Evolutionary conservation across 441 rosid species (phyloP), one percentile per base, ranked within the genome.

Genomic region (Corymbia citriodora): DNA sequence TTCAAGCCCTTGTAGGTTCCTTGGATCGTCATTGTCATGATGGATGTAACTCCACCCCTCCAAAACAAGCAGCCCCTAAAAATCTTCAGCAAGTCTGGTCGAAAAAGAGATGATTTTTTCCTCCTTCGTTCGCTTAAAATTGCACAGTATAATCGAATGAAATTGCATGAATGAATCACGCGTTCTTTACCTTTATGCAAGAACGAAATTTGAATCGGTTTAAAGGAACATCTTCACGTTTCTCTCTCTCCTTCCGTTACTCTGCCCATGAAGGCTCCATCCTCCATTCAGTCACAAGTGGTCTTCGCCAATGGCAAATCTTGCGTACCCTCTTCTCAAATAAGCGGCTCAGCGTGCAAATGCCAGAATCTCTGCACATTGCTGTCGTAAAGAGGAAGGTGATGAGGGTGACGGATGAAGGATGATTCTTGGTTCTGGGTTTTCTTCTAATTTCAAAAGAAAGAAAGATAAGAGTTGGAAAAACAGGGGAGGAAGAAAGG

Each of bases 1-100:
- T 87, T 90, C 74, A 90, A 68, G 87, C 91, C 63, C 55, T 90
- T 90, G 91, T 48, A 90, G 40, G 87, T 40, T 88, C 91, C 91
- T 70, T 90, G 87, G 70, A 90, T 90, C 89, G 74, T 90, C 25
- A 88, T 90, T n/a, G 91, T 50, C 89, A 72, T 55, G 48, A 48
- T 12, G 54, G 53, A 55, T 31, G 57, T 18, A 40, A 45, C 36
- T 19, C 49, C 13, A 31, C 31, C 50, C 31, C 23, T 48, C 13
- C 15, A 25, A 17, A 70, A 23, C 36, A 52, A 86, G 27, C 40
- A 52, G 88, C 88, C 61, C 63, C 63, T 23, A 6, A 7, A 40
- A 61, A 55, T 8, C 68, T 14, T 25, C 70, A n/a, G 55, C 83
- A 36, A 61, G 72, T 27, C 53, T 57, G 55, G 55, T 88, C 50